Conservation (phyloP, 2,329 filamentous ascomycete species). For the Stromatinia cepivora region DNA sequence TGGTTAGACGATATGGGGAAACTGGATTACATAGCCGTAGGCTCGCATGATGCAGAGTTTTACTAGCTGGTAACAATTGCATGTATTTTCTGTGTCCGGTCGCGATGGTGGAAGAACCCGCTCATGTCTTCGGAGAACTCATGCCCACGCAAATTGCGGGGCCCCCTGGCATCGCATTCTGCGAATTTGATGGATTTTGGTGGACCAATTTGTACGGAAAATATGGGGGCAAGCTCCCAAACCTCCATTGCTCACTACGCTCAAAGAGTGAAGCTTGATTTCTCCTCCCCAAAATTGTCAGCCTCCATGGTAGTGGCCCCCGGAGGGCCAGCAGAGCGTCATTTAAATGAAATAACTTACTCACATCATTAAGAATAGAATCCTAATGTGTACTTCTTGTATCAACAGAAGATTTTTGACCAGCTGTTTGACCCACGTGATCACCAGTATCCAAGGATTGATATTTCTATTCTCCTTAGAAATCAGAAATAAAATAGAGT, state of each 20-base stretch:
- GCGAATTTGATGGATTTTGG: conserved; percentile 64
- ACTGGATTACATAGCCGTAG: conserved; percentile 53
- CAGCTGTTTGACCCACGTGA: conserved; percentile 21
- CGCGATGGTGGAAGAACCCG: conserved; percentile 57
- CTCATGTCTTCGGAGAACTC: conserved; percentile 60
- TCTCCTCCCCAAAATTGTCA: too few species aligned
- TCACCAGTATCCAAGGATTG: conserved; percentile 1
- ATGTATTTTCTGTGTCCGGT: conserved; percentile 58
- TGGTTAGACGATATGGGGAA: conserved; percentile 51
- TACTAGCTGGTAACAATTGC: conserved; percentile 54
- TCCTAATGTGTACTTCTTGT: conserved; percentile 57
- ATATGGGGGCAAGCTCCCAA: conserved; percentile 44
- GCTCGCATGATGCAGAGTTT: conserved; percentile 51
- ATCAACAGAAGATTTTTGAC: conserved; percentile 28
- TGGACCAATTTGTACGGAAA: conserved; percentile 66
- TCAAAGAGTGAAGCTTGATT: background rate
- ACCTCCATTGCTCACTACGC: background rate
- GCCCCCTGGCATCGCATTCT: conserved; percentile 63
- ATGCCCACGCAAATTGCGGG: conserved; percentile 63
- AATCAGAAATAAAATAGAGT: conserved; percentile 57
- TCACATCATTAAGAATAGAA: conserved; percentile 59
- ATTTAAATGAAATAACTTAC: conserved; percentile 28
- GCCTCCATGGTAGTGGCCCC: too few species aligned
- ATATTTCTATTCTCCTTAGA: conserved; percentile 24
- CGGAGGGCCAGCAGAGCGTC: background rate